phyloP scores from a whole-genome alignment of 345 rosid species.

The Odontarrhena argentea region DNA sequence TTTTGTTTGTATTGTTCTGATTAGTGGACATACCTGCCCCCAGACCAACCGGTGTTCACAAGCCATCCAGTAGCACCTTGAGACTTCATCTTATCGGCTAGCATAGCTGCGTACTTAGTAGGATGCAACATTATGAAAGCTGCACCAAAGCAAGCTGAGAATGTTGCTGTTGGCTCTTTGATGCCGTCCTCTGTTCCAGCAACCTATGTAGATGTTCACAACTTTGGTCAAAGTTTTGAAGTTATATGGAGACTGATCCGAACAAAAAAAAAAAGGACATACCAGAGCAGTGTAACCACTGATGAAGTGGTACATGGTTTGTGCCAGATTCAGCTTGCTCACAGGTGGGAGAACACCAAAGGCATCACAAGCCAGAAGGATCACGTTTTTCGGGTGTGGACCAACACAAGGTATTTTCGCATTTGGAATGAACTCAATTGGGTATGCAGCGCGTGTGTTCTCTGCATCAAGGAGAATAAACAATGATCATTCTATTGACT shows the following conservation, averaged over 20 bases:
- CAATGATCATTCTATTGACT: neutral
- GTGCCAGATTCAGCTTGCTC: conserved; percentile 89
- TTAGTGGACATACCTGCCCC: conserved; percentile 67
- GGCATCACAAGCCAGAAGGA: conserved; percentile 93
- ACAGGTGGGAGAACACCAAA: conserved; percentile 98
- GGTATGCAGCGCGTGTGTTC: conserved; percentile 96
- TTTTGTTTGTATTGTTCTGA: neutral
- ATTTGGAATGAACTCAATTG: conserved; percentile 89
- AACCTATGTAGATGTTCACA: conserved; percentile 48
- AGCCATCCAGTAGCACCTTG: conserved; percentile 99
- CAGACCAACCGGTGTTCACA: conserved; percentile 97
- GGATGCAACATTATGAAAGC: conserved; percentile 98
- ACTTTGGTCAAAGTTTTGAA: conserved; percentile 16
- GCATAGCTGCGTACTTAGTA: conserved; percentile 94
- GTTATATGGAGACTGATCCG: neutral
- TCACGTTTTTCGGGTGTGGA: conserved; percentile 89
- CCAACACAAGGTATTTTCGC: conserved; percentile 90
- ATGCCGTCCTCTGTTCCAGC: conserved; percentile 96
- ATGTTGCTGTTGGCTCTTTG: conserved; percentile 89
- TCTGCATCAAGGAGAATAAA: conserved; percentile 45
- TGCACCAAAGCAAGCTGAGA: conserved; percentile 98
- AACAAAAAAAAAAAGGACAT: neutral
- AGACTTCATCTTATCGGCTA: conserved; percentile 90
- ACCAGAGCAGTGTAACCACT: conserved; percentile 99
- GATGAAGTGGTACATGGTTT: conserved; percentile 97